These are phyloP conservation scores for Tricholoma saponaceum DNA, from an alignment of 768 basidiomycete genomes.

Conservation along the genomic window DNA sequence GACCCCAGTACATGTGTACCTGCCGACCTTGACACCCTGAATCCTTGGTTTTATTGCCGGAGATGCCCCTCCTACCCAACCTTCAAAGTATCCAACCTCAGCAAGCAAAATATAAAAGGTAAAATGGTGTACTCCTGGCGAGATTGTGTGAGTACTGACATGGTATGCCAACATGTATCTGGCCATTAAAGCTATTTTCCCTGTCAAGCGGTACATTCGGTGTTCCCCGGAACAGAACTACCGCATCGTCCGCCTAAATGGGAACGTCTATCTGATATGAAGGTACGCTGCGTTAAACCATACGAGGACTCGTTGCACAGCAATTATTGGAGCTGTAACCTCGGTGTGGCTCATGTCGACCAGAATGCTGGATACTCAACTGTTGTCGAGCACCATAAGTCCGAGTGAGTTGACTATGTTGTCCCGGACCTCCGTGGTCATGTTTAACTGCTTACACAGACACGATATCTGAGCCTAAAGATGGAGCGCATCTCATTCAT, in stretches of 20 bases:
- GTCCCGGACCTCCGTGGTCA: neutral
- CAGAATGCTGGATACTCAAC: neutral
- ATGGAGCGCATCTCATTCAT: neutral
- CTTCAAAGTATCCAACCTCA: neutral
- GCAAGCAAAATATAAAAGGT: neutral
- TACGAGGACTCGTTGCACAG: neutral
- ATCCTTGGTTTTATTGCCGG: conserved; percentile 2
- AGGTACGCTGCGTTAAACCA: neutral
- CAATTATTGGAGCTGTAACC: neutral
- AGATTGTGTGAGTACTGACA: neutral
- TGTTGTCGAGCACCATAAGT: neutral
- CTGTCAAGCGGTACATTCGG: neutral
- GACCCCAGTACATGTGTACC: neutral
- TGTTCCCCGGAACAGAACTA: neutral
- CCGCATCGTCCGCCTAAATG: neutral
- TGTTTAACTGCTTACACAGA: neutral
- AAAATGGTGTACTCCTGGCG: neutral
- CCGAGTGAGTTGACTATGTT: neutral
- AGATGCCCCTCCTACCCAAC: neutral
- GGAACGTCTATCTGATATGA: neutral
- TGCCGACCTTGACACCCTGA: conserved; percentile 1
- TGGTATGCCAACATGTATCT: neutral
- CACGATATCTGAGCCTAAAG: neutral
- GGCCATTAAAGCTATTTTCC: neutral
- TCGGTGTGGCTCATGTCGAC: neutral